Conservation (phyloP, 2,329 filamentous ascomycete genomes). For the Bipolaris victoriae region DNA sequence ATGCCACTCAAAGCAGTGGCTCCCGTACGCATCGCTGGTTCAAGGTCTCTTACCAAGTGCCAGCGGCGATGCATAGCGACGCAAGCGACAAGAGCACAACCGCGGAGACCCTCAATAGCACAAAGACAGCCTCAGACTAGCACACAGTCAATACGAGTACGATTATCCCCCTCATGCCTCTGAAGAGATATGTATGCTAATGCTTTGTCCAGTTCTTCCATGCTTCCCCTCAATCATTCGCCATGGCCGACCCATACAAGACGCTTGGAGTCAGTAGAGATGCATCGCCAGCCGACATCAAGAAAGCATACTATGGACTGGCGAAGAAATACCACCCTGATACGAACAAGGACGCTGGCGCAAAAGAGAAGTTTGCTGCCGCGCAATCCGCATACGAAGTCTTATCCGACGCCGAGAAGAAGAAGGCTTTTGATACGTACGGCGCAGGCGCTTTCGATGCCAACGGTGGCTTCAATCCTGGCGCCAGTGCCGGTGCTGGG, state of each 20-base stretch:
- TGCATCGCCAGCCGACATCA: constrained; percentile 87
- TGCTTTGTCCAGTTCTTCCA: constrained; percentile 42
- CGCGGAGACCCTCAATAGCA: constrained; percentile 32
- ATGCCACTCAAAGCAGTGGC: constrained; percentile 42
- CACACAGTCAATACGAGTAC: constrained; percentile 41
- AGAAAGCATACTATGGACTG: constrained; percentile 96
- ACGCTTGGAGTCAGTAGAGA: constrained; percentile 82
- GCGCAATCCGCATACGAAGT: constrained; percentile 94
- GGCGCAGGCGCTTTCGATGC: constrained; percentile 77
- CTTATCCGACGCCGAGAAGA: constrained; percentile 90
- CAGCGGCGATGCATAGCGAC: constrained; percentile 40
- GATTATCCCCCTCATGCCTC: constrained; percentile 2
- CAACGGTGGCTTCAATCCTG: constrained; percentile 78
- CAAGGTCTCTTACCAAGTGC: constrained; percentile 37
- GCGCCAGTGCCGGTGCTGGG: constrained; percentile 61
- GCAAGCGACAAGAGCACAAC: constrained; percentile 33
- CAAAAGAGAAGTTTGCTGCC: constrained; percentile 93
- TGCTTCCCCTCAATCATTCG: constrained; percentile 64
- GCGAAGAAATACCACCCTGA: constrained; percentile 98
- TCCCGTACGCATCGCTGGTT: constrained; percentile 39
- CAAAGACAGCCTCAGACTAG: constrained; percentile 28
- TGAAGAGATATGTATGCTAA: constrained; percentile 20
- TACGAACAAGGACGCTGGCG: constrained; percentile 92
- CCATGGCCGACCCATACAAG: constrained; percentile 79
- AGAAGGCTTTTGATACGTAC: constrained; percentile 88